Base-by-base conservation (phyloP, 2,329 filamentous ascomycete species). In the Apiospora marii region DNA sequence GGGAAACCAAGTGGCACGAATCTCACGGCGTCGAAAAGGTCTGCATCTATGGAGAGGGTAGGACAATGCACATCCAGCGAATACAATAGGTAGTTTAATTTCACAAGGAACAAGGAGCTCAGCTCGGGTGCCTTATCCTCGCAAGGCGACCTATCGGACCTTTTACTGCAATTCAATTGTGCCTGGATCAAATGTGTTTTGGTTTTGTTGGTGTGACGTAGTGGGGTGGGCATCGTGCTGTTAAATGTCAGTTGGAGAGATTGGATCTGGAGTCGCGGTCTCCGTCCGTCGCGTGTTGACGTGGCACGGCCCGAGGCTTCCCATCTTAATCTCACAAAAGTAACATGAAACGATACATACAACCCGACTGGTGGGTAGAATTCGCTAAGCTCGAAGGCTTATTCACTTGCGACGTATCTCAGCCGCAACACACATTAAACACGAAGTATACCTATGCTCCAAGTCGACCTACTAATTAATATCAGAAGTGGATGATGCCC, bases 251-350 rank as follows among this genome's bases (percentile, higher is more conserved):
- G 53, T 34, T 22, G 53, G 19, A 41, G 12, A 13, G 27, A 58
- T 30, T n/a, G 19, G 19, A 61, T 13, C 10, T 64, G 30, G 22
- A 64, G 58, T 64, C 58, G 58, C 34, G 58, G 58, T 64, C 37
- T 41, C 37, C 37, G 37, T 6, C 10, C 30, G 30, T 64, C 58
- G 58, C 58, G 58, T 64, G 58, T 64, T 64, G 58, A 64, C 34
- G 58, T 64, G 58, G 58, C 58, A 64, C 58, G 58, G 58, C 58
- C 58, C 58, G 58, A 64, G 58, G 41, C 19, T 64, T 37, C 30
- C 34, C 41, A n/a, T 48, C 16, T 34, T 37, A 37, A 30, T 22
- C 14, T 61, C 1, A 37, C 7, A 4, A 64, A 64, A 41, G 58
- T n/a, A 64, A 22, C 58, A n/a, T 64, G 30, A 61, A 61, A 61